Evolutionary conservation across 305 asterid species (phyloP), one percentile per base, ranked within the genome.

Genomic region (Galium porrigens): DNA sequence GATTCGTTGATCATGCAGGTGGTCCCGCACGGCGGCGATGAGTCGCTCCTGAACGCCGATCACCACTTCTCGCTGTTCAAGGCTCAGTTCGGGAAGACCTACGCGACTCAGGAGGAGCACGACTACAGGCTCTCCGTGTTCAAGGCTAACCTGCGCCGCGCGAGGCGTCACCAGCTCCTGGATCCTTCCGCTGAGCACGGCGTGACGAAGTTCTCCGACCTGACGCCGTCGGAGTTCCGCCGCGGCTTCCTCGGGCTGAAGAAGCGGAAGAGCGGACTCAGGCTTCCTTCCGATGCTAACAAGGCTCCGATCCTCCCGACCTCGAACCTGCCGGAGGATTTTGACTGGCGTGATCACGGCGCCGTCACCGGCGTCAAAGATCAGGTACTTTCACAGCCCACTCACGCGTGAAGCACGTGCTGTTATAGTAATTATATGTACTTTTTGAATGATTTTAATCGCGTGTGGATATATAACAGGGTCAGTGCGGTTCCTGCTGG

Each of bases 401-500:
- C 11, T n/a, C 12, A n/a, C 4, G 10, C 46, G 12, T 17, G 10
- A n/a, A 18, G 10, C 18, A 3, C 7, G 14, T 57, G 15, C 6
- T 14, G 4, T 3, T 15, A 6, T 46, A 4, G 8, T 46, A 27
- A 0, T 15, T 10, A 3, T 14, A 2, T 5, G 1, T 58, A 29
- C n/a, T 46, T 44, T 34, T 0, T 1, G 1, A 52, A 49, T 48
- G 48, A 14, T 58, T 61, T 15, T 64, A 32, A 64, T n/a, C 18
- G 59, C 55, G 6, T 74, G 42, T 65, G 49, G 10, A 22, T 65
- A 17, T 65, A 17, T 49, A 58, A 55, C 77, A 90, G 97, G 95
- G 95, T 1, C 77, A 95, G 4, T 90, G 97, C 44, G 95, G 97
- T 4, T 90, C 95, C 8, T 90, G 97, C 80, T 90, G 97, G 97